A percentile compares a stretch with the other conserved stretches of the same genome.
Evolutionary conservation across 805 yeast species (phyloP).

Genomic region (Ogataea pini): DNA sequence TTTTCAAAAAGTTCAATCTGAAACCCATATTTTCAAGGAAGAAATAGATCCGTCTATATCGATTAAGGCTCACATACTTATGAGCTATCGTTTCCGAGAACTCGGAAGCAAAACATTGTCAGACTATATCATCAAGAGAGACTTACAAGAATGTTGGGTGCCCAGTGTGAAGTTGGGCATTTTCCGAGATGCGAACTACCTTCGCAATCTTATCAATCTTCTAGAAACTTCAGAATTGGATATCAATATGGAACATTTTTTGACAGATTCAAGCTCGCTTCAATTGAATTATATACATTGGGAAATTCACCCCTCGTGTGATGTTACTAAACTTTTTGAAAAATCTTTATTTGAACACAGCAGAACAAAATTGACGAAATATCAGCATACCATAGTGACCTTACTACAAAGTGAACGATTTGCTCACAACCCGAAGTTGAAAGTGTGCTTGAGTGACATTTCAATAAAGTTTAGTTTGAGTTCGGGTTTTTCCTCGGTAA

Average conservation of each 20-base stretch:
- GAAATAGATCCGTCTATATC: slow-evolving; percentile 14
- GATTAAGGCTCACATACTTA: slow-evolving; percentile 22
- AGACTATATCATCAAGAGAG: slow-evolving; percentile 15
- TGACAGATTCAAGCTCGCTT: slow-evolving; percentile 12
- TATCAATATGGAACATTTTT: slow-evolving; percentile 12
- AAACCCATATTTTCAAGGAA: slow-evolving; percentile 8
- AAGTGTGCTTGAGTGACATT: not conserved
- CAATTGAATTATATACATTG: slow-evolving; percentile 28
- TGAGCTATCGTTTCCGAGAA: slow-evolving; percentile 28
- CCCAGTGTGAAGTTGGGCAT: slow-evolving; percentile 14
- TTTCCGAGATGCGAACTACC: slow-evolving; percentile 13
- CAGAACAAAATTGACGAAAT: not conserved
- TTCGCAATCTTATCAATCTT: slow-evolving; percentile 25
- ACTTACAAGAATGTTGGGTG: slow-evolving; percentile 25
- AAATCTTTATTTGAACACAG: not conserved
- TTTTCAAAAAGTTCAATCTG: slow-evolving; percentile 11
- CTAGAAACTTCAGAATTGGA: slow-evolving; percentile 15
- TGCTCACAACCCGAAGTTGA: too few relatives aligned
- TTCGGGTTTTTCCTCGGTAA: not conserved
- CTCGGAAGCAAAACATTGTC: slow-evolving; percentile 19
- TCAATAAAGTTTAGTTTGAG: not conserved
- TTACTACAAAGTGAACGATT: not conserved
- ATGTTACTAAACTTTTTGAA: not conserved
- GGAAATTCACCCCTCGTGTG: slow-evolving; percentile 26
- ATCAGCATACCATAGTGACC: not conserved